Base-by-base conservation (phyloP, 164 flowering plant genomes). In the Piper longum region DNA sequence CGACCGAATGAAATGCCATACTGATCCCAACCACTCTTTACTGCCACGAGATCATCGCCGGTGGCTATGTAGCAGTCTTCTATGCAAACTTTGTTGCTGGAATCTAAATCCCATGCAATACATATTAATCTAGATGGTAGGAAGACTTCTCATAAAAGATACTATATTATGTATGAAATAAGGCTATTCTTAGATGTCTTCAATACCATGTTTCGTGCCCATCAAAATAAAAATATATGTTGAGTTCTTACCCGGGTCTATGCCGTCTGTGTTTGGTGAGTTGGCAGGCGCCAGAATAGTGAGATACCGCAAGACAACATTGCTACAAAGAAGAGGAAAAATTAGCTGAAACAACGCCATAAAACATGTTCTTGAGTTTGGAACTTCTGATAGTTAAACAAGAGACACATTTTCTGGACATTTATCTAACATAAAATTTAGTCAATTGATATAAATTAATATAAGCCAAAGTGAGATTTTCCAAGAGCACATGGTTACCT, bases 21-120 rank as follows among this genome's bases (percentile, higher is more conserved):
- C 68, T 93, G 85, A 64, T 93, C 99, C 99, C 99, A 93, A 8
- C 99, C 99, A 67, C 97, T 90, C 79, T 93, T 93, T 59, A 93
- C 81, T 11, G 96, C 88, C n/a, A 93, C 88, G 41, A 90, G 76
- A 71, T 93, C 99, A 58, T 90, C 99, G 44, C 97, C 99, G 0
- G 84, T 81, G 1, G 89, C 79, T 62, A 91, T 91, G 76, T 78
- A 90, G 16, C 88, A 83, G 67, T 91, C 99, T 72, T 95, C 99
- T 66, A 91, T 91, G 83, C 99, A 95, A 41, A 93, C 89, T 58
- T 85, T 76, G 56, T 80, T 76, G 76, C 95, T 84, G 62, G 99
- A 95, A 78, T 95, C 99, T 93, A 86, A 66, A 74, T 8, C 41
- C 16, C 5, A 26, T 1, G 44, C 17, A 26, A 26, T 39, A 18